A percentile compares a stretch with the other conserved stretches of the same genome.
phyloP scores from a whole-genome alignment of 306 rosid genomes.

The Fragaria ananassa region DNA sequence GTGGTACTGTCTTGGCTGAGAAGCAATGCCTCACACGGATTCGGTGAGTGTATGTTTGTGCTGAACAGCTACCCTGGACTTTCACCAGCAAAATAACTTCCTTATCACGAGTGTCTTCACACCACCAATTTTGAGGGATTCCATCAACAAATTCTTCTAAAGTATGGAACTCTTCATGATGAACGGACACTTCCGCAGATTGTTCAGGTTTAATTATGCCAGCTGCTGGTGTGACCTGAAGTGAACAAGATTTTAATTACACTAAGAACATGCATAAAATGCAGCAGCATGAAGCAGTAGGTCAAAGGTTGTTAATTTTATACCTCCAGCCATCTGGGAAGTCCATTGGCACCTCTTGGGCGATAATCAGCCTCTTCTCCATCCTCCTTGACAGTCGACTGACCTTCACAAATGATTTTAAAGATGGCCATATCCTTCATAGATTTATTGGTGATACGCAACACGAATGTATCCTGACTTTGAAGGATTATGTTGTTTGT shows the following conservation, averaged over 20 bases:
- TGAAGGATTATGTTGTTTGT: slow-evolving; percentile 62
- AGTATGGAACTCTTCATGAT: slow-evolving; percentile 61
- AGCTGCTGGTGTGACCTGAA: slow-evolving; percentile 70
- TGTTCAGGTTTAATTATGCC: slow-evolving; percentile 82
- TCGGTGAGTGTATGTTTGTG: slow-evolving; percentile 38
- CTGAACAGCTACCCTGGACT: slow-evolving; percentile 67
- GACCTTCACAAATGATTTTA: slow-evolving; percentile 75
- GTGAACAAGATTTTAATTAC: neutral
- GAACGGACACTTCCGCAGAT: slow-evolving; percentile 59
- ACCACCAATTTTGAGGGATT: slow-evolving; percentile 77
- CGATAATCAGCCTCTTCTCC: slow-evolving; percentile 48
- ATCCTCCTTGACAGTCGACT: slow-evolving; percentile 53
- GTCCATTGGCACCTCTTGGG: slow-evolving; percentile 75
- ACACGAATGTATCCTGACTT: slow-evolving; percentile 61
- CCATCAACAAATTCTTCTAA: slow-evolving; percentile 71
- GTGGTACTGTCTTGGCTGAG: slow-evolving; percentile 45
- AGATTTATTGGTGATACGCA: slow-evolving; percentile 59
- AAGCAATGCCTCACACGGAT: slow-evolving; percentile 65
- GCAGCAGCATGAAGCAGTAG: neutral
- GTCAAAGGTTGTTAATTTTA: slow-evolving; percentile 4
- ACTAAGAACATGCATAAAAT: neutral
- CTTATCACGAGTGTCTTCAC: slow-evolving; percentile 79
- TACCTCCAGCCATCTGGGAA: slow-evolving; percentile 99
- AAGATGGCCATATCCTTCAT: slow-evolving; percentile 56
- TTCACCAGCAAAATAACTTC: slow-evolving; percentile 63